phyloP scores from a whole-genome alignment of 257 asterid species.

The Solanum gandarillasii region DNA sequence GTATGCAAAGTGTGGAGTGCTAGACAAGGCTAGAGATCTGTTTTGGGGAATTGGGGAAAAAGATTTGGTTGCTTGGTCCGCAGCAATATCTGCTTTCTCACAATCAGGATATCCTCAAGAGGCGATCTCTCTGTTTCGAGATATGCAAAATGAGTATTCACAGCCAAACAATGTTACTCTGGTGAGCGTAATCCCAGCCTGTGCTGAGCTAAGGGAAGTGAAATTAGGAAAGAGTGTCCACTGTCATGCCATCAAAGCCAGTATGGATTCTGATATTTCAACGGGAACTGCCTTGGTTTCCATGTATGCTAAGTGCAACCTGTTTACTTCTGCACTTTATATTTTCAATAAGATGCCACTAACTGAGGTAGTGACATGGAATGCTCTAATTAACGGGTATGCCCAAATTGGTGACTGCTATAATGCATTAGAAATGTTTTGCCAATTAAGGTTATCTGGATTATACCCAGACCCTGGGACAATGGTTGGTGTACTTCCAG shows the following conservation, averaged over 20 bases:
- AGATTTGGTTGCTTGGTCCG: constrained; percentile 36
- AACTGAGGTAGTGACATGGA: constrained; percentile 34
- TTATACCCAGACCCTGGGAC: constrained; percentile 28
- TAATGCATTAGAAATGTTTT: constrained; percentile 12
- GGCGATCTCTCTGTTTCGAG: constrained; percentile 21
- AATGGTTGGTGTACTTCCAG: constrained; percentile 27
- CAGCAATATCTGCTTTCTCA: constrained; percentile 31
- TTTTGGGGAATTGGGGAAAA: constrained; percentile 12
- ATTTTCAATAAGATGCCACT: constrained; percentile 19
- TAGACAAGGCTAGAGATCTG: constrained; percentile 20
- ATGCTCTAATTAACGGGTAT: constrained; percentile 25
- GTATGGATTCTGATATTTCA: constrained; percentile 15
- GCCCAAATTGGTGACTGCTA: constrained; percentile 23
- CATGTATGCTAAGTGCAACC: constrained; percentile 29
- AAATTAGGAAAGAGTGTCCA: constrained; percentile 29
- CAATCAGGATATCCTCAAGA: constrained; percentile 30
- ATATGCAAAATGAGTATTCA: constrained; percentile 23
- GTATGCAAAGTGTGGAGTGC: constrained; percentile 28
- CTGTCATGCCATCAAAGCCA: constrained; percentile 23
- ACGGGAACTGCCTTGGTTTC: constrained; percentile 32
- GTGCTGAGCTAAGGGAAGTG: constrained; percentile 13
- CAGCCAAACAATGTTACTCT: constrained; percentile 22
- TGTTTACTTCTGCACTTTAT: constrained; percentile 12
- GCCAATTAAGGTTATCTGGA: constrained; percentile 12
- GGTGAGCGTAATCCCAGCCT: constrained; percentile 29